A percentile compares a stretch with the other conserved stretches of the same genome.
Evolutionary conservation across 129 eudicot genomes (phyloP).

Genomic region (Centrapalus pauciflorus): DNA sequence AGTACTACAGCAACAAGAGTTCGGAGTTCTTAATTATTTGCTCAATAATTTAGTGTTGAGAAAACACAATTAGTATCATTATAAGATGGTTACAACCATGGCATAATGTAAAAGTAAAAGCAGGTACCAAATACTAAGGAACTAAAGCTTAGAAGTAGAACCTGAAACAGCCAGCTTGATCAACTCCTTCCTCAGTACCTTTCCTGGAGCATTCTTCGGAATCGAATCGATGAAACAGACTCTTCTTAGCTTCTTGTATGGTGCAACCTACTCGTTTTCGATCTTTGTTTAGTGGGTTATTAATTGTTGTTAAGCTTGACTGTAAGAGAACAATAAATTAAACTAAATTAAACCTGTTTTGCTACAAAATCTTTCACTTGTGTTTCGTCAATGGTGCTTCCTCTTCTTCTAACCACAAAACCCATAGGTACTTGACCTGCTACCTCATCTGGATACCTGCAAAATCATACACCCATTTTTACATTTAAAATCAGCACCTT

Average conservation of each 20-base stretch:
- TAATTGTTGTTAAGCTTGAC: too few species aligned
- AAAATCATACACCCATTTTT: constrained; percentile 2
- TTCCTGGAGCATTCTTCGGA: constrained; percentile 53
- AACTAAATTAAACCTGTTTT: constrained; percentile 35
- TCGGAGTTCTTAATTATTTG: too few species aligned
- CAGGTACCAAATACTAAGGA: background rate
- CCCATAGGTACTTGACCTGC: constrained; percentile 72
- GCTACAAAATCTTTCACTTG: constrained; percentile 54
- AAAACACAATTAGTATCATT: too few species aligned
- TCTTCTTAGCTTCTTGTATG: constrained; percentile 46
- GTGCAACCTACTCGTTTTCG: constrained; percentile 33
- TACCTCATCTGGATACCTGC: constrained; percentile 63
- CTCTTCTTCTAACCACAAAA: constrained; percentile 54
- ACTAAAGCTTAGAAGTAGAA: constrained; percentile 39
- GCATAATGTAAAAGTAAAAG: too few species aligned
- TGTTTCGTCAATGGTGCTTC: constrained; percentile 39
- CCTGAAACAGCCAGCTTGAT: constrained; percentile 38
- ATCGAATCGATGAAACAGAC: constrained; percentile 42
- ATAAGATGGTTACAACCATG: too few species aligned
- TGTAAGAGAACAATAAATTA: background rate
- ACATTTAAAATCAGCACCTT: background rate
- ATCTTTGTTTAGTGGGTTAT: background rate
- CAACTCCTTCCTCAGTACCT: constrained; percentile 51
- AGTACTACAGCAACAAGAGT: too few species aligned
- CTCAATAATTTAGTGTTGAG: too few species aligned